Conservation (phyloP, 108 stramenopile genomes). For the Parietichytrium sp. region DNA sequence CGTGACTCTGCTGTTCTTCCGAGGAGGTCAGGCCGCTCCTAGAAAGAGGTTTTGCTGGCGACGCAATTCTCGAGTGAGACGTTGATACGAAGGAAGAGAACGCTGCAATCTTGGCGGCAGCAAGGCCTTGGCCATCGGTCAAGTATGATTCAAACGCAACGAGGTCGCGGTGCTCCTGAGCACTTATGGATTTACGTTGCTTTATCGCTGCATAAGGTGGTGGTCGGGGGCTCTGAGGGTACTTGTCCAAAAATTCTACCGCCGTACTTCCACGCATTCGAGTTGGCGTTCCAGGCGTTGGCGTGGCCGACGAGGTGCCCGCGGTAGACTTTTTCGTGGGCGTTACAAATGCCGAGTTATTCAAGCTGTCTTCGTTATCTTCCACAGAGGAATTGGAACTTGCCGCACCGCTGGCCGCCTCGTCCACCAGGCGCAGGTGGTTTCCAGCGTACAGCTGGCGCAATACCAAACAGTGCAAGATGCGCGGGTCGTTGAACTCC, state of each 20-base stretch:
- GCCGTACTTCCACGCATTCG: neutral
- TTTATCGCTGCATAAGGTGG: neutral
- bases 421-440: too few species aligned
- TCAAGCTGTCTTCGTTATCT: neutral
- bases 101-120: constrained; percentile 3
- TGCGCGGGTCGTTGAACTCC: constrained; percentile 6
- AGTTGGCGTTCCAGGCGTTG: too few species aligned
- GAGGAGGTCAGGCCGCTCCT: neutral
- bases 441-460: constrained; percentile 4
- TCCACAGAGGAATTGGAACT: too few species aligned
- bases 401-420: too few species aligned
- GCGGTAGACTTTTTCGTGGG: neutral
- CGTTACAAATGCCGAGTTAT: neutral
- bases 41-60: neutral
- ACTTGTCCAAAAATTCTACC: constrained; percentile 28
- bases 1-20: too few species aligned
- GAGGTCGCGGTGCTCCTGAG: constrained; percentile 13
- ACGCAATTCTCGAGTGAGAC: neutral
- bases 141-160: neutral
- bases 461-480: neutral
- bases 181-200: neutral
- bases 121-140: neutral
- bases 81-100: neutral
- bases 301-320: neutral
- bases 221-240: neutral